Percentiles rank a stretch among this genome's conserved stretches.
Conservation (phyloP, 23 red algal species). For the Agarophyton chilense region DNA sequence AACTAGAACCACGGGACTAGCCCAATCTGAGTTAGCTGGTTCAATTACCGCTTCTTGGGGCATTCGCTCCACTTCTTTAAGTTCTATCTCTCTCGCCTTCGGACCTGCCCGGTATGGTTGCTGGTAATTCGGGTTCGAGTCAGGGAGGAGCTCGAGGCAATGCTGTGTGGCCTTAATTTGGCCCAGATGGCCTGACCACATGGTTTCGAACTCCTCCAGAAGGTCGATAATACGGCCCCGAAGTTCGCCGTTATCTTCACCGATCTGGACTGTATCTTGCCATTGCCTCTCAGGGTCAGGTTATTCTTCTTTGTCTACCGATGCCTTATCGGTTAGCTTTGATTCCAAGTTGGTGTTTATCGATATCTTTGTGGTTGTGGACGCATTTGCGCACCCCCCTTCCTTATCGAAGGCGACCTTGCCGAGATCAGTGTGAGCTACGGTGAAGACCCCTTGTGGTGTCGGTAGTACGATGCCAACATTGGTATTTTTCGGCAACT, state of each 20-base stretch:
- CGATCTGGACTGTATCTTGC: background rate
- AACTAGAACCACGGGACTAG: background rate
- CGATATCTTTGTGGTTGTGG: background rate
- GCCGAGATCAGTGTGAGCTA: background rate
- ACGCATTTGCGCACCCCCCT: background rate
- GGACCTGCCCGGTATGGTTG: too few species aligned
- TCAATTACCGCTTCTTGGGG: background rate
- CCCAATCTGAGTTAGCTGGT: background rate
- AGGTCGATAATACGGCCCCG: background rate
- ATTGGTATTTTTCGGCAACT: background rate
- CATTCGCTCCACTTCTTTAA: background rate
- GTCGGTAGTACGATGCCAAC: background rate
- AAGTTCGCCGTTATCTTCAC: background rate
- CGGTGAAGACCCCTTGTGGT: background rate
- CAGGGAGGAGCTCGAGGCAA: too few species aligned
- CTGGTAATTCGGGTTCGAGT: too few species aligned
- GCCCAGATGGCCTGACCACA: conserved; percentile 17
- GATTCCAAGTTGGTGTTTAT: too few species aligned
- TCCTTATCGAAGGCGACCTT: background rate
- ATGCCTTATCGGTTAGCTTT: background rate
- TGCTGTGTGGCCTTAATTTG: background rate
- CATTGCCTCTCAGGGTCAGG: background rate
- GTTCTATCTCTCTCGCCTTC: too few species aligned
- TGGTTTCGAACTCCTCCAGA: background rate
- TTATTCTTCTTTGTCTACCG: background rate